phyloP scores from a whole-genome alignment of 208 protist species.

The Leishmania aethiopica region DNA sequence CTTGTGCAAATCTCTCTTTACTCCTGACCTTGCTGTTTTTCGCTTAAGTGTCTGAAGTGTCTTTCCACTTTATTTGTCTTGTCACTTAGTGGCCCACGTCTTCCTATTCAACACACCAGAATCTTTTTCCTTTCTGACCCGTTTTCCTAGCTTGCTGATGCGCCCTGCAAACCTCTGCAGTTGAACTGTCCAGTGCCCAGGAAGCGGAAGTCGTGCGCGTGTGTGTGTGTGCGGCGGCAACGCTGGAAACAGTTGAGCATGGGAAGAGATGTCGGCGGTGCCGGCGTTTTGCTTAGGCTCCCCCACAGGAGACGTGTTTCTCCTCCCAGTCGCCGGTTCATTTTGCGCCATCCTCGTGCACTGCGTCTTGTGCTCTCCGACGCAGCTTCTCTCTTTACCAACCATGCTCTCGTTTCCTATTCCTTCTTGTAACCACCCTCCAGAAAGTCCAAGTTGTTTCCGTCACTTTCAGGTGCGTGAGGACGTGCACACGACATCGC shows the following conservation, averaged over 20 bases:
- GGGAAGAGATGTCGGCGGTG: neutral
- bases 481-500: constrained; percentile 2
- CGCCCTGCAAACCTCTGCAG: neutral
- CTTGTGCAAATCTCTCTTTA: neutral
- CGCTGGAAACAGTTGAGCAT: neutral
- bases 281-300: neutral
- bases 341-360: neutral
- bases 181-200: neutral
- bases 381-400: neutral
- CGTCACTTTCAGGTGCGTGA: neutral
- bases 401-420: constrained; percentile 3
- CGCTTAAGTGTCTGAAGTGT: constrained; percentile 1
- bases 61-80: neutral
- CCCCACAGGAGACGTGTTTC: neutral
- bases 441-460: constrained; percentile 7
- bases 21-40: neutral
- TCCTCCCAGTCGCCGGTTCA: neutral
- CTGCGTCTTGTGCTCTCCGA: neutral
- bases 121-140: neutral
- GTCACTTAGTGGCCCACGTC: neutral
- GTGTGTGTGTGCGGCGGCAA: neutral
- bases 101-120: neutral
- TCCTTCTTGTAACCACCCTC: constrained; percentile 15
- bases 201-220: neutral
- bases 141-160: neutral